Conservation (phyloP, 345 rosid genomes). For the Euphorbia tirucalli region DNA sequence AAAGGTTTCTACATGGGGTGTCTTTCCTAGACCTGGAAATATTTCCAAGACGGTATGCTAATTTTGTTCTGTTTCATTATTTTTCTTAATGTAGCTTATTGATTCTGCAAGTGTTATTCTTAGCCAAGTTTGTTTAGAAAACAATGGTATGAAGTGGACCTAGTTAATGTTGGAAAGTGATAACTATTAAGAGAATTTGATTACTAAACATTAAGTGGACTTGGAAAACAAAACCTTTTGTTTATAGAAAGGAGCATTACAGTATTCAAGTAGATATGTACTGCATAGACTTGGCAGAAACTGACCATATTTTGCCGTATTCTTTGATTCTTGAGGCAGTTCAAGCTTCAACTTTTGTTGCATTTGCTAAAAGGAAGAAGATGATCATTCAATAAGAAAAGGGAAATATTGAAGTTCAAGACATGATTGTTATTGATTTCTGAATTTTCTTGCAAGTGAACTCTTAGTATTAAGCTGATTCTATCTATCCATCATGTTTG, state of each 20-base stretch:
- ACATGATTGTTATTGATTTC: not conserved
- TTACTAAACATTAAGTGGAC: no score
- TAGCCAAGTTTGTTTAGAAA: not conserved
- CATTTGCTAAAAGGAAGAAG: no score
- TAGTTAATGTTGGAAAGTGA: no score
- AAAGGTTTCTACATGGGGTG: constrained; percentile 91
- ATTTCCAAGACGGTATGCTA: constrained; percentile 69
- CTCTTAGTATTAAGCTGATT: constrained; percentile 4
- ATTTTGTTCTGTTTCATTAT: not conserved
- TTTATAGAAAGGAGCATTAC: no score
- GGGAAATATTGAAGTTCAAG: constrained; percentile 3
- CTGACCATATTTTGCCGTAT: no score
- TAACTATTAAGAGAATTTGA: no score
- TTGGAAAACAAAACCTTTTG: no score
- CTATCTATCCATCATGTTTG: constrained; percentile 14
- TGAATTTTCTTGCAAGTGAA: not conserved
- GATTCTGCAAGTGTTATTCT: not conserved
- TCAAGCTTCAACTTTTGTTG: no score
- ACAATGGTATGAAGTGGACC: no score
- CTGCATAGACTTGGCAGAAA: no score
- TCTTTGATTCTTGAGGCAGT: no score
- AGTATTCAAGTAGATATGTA: no score
- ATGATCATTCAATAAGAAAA: not conserved
- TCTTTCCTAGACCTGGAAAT: constrained; percentile 81
- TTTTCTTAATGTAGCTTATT: not conserved